Percentiles rank a stretch among this genome's conserved stretches.
Evolutionary conservation across 805 yeast species (phyloP).

Genomic region (Candida sonorensis): DNA sequence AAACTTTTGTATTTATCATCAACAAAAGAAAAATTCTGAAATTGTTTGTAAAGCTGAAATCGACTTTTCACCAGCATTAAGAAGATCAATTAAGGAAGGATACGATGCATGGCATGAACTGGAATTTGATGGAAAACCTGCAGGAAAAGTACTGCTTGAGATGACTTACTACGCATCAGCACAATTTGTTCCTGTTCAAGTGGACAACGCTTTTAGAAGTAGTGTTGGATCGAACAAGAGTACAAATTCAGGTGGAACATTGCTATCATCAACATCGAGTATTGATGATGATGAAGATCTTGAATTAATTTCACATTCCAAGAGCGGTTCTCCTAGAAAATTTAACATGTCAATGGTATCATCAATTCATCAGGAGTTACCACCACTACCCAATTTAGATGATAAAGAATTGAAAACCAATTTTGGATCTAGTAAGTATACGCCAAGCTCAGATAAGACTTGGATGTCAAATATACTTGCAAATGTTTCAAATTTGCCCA

Average conservation of each 20-base stretch:
- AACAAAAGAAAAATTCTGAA: conserved; percentile 78
- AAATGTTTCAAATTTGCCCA: conserved; percentile 13
- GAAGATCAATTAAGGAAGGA: conserved; percentile 63
- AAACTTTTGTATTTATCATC: conserved; percentile 74
- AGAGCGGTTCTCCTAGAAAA: conserved; percentile 1
- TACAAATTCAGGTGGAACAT: too few species aligned
- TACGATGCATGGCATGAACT: conserved; percentile 82
- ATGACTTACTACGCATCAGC: conserved; percentile 78
- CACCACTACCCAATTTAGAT: conserved; percentile 12
- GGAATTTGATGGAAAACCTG: conserved; percentile 59
- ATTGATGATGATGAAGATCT: too few species aligned
- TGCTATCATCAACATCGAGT: too few species aligned
- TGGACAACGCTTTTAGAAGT: conserved; percentile 17
- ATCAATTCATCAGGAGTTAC: conserved; percentile 7
- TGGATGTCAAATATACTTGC: conserved; percentile 16
- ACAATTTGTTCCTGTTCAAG: conserved; percentile 24
- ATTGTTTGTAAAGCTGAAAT: conserved; percentile 78
- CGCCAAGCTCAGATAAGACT: conserved; percentile 6
- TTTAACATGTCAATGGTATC: conserved; percentile 10
- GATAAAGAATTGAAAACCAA: neutral
- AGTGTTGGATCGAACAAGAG: too few species aligned
- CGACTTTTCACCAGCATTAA: conserved; percentile 67
- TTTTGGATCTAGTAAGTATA: too few species aligned
- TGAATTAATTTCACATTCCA: too few species aligned
- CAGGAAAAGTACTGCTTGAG: conserved; percentile 85